Base-by-base conservation (phyloP, 148 eudicot genomes). In the Vaccinium vitisidaea region DNA sequence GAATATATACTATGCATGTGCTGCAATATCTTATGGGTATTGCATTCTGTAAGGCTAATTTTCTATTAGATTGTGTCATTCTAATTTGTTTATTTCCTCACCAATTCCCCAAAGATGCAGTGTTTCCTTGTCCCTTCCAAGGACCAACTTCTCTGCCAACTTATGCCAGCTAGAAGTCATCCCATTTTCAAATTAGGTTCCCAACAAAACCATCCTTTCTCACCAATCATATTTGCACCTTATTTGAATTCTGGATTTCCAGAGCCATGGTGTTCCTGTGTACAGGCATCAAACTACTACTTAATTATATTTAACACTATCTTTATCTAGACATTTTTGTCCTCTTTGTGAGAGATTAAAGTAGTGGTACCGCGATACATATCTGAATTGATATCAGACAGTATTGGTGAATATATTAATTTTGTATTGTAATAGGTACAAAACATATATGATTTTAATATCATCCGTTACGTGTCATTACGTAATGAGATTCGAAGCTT, bases 91-190 rank as follows among this genome's bases (percentile, higher is more conserved):
- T 84, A 63, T 27, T 61, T 50, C 9, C 43, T 21, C 61, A 84
- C 58, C 81, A 87, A 80, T 74, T 87, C 75, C 78, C 59, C 36
- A 80, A 81, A 74, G 4, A 73, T 50, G 9, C 11, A 58, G 8
- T 83, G 76, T 49, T 59, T 49, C 86, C 56, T 80, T 83, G 86
- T 80, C 88, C 65, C 63, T 58, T 83, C 50, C 16, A 74, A 56
- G 27, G 76, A 59, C 67, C 19, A 71, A 36, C 82, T 54, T 36
- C 50, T 74, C 77, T 86, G 75, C 85, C 83, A 77, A 11, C 79
- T 82, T 23, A 21, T 80, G 48, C 52, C 27, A 32, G 21, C 54
- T 23, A 76, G 8, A 13, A n/a, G 36, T n/a, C 30, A 49, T 23
- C 3, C 65, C 25, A 36, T 19, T 27, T 21, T 15, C 59, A 58